These are phyloP conservation scores for Mycena sanguinolenta DNA, from an alignment of 768 basidiomycete species.

Conservation along the genomic window DNA sequence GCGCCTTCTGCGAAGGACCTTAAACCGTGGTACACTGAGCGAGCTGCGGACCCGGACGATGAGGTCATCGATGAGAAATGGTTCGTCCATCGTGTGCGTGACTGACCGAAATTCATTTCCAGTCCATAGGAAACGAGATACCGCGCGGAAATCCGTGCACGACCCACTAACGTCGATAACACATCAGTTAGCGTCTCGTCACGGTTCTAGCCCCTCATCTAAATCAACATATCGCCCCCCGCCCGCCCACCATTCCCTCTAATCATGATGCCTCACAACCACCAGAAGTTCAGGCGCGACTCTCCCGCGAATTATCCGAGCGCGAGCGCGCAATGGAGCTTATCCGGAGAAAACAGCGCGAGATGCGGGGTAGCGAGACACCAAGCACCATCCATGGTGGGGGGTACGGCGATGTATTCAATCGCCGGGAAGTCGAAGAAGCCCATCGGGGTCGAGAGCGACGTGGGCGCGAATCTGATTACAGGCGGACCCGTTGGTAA, in stretches of 20 bases:
- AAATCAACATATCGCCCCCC: slow-evolving; percentile 42
- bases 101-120: no score
- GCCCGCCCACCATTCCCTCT: no score
- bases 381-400: no score
- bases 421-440: slow-evolving; percentile 78
- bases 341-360: no score
- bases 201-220: slow-evolving; percentile 41
- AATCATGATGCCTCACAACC: no score
- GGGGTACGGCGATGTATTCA: slow-evolving; percentile 80
- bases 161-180: slow-evolving; percentile 86
- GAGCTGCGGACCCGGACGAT: slow-evolving; percentile 40
- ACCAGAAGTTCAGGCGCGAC: no score
- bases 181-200: slow-evolving; percentile 66
- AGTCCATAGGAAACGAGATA: slow-evolving; percentile 73
- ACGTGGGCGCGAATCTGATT: no score
- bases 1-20: slow-evolving; percentile 84
- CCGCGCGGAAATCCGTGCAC: slow-evolving; percentile 70
- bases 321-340: no score
- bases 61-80: slow-evolving; percentile 54
- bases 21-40: slow-evolving; percentile 81
- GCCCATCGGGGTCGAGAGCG: slow-evolving; percentile 67
- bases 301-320: no score
- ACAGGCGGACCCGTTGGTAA: no score
- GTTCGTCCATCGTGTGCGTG: no score
- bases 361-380: no score